phyloP scores from a whole-genome alignment of 805 yeast species.

The Grigorovia humatica region DNA sequence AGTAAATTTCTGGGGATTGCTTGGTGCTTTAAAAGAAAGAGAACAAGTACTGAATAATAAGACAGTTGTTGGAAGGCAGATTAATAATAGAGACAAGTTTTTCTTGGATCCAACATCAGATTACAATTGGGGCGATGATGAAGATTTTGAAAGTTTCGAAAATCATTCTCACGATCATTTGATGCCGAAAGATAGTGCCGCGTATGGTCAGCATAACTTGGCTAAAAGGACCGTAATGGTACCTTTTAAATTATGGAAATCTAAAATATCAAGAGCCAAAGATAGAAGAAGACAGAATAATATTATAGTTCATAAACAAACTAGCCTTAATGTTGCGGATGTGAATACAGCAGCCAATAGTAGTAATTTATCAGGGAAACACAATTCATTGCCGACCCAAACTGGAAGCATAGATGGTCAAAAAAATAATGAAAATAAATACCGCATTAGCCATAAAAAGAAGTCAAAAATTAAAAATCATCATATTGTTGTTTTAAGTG shows the following conservation, averaged over 20 bases:
- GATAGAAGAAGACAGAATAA: not conserved
- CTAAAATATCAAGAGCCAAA: not conserved
- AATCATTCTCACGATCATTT: not conserved
- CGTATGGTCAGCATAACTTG: not conserved
- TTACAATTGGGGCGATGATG: slow-evolving; percentile 4
- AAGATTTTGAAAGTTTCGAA: not conserved
- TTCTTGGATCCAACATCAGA: slow-evolving; percentile 20
- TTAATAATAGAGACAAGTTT: slow-evolving; percentile 20
- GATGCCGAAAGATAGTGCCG: not conserved
- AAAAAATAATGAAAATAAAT: not conserved
- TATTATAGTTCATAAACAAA: not conserved
- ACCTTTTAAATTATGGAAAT: not conserved
- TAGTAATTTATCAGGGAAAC: not conserved
- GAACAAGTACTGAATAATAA: slow-evolving; percentile 18
- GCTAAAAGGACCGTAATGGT: not conserved
- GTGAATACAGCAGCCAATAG: not conserved
- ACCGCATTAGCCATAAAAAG: not conserved
- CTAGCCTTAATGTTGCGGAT: not conserved
- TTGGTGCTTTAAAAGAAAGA: slow-evolving; percentile 22
- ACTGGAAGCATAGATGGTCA: not conserved
- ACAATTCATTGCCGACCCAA: not conserved
- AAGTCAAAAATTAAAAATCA: not conserved
- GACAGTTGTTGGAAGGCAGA: slow-evolving; percentile 25
- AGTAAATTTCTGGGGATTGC: slow-evolving; percentile 27
- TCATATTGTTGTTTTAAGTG: not conserved